Evolutionary conservation across 75 land plant species (phyloP), one percentile per base, ranked within the genome.

Genomic region (Pinus tabuliformis): DNA sequence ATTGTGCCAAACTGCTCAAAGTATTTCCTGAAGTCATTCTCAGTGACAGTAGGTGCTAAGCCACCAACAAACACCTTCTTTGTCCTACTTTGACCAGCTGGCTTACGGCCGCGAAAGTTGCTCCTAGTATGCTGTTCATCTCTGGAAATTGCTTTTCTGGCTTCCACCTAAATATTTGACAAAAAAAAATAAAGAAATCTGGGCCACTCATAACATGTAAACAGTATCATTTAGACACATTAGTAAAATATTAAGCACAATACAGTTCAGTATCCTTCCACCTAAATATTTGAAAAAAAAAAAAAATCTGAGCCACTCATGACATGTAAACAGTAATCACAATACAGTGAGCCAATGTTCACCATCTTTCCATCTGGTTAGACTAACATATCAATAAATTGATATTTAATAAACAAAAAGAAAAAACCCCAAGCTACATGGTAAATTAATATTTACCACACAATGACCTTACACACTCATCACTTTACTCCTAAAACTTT

Each of bases 1-100:
- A 87, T 84, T 58, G 74, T 75, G 49, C 89, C 89, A 78, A 87
- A 87, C 81, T 87, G 89, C 70, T 87, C 83, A 86, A 87, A 87
- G 66, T 87, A 87, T 78, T 85, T 81, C 70, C 75, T 80, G 81
- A 87, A 87, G 75, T 87, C 89, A 72, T 72, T 83, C 78, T 87
- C 89, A 36, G 87, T 84, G 17, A 87, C 87, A 54, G 72, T 78
- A 16, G 89, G 85, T 61, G 86, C 83, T 64, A 87, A 75, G 74
- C 89, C 89, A 73, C 89, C 89, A 49, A 87, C 89, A 72, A 87
- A 87, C 26, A 87, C 78, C 78, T 85, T 87, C 20, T 57, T 77
- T 39, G 66, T 75, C 74, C 57, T 83, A 74, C 33, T 80, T 78
- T 59, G 75, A 78, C 70, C 17, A 42, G 72, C 73, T 61, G 37